Evolutionary conservation across 441 rosid genomes (phyloP), one percentile per base, ranked within the genome.

Genomic region (Pelargonium fulgidum): DNA sequence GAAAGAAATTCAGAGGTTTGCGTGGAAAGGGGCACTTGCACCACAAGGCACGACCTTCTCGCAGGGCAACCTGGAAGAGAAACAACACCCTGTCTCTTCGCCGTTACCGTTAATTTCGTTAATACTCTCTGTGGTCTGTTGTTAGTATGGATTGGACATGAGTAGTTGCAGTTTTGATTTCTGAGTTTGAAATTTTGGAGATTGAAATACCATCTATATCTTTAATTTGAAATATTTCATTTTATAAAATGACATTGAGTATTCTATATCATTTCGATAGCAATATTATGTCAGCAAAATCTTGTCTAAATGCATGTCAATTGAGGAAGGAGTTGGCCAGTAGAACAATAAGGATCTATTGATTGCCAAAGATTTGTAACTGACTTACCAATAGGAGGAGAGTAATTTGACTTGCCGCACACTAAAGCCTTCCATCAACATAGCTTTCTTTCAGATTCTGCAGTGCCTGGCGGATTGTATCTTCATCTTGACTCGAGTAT

Each of bases 361-460:
- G 7, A 36, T 36, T 36, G 41, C 41, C 41, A 36, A 36, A 36
- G 41, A 36, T 36, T 36, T 5, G 0, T 22, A 1, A 36, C 39
- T 33, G 6, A 33, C 39, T 33, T 0, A 33, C 41, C 41, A 36
- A 5, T 8, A 5, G 6, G 41, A 36, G 41, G 41, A 36, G 41
- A 36, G 41, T 36, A 36, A 36, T 36, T 36, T 36, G 54, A 48
- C 54, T 48, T 14, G 7, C 20, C 4, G 9, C 24, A 19, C 22
- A 61, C 81, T 62, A 89, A 45, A 85, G 78, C 50, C 71, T 80
- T 63, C 84, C 86, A 8, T 83, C 73, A 0, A 52, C 6, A 45
- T 80, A 86, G 68, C 83, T 81, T 65, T 89, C 90, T 70, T 86
- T 86, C 7, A 90, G 86, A 85, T 77, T 82, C 68, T 85, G 87